Conservation (phyloP, 2,329 filamentous ascomycete species). For the Nemania bipapillata region DNA sequence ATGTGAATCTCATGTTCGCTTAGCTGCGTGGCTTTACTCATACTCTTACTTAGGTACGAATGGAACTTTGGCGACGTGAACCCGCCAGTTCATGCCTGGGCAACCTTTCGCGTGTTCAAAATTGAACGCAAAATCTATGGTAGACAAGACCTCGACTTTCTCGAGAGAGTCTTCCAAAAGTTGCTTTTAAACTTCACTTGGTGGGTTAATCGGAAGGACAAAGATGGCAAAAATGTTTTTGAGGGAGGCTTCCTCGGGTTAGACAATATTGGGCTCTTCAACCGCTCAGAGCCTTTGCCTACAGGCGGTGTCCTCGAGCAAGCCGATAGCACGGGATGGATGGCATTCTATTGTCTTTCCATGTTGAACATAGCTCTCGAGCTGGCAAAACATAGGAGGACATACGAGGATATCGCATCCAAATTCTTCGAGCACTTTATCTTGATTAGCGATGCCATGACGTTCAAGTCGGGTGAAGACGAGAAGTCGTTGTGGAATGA, state of each 20-base stretch:
- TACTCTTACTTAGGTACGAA: slow-evolving; percentile 67
- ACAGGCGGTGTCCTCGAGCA: slow-evolving; percentile 94
- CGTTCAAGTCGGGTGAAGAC: slow-evolving; percentile 76
- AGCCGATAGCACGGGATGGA: slow-evolving; percentile 97
- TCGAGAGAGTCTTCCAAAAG: slow-evolving; percentile 97
- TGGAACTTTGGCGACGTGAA: slow-evolving; percentile 99
- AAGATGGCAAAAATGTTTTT: slow-evolving; percentile 95
- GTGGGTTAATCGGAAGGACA: slow-evolving; percentile 98
- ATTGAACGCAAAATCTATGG: slow-evolving; percentile 98
- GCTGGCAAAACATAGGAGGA: slow-evolving; percentile 91
- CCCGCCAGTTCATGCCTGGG: slow-evolving; percentile 95
- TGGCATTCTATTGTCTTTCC: slow-evolving; percentile 95
- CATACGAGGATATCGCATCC: slow-evolving; percentile 95
- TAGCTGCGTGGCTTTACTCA: slow-evolving; percentile 1
- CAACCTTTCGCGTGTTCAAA: slow-evolving; percentile 95
- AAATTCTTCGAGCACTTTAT: slow-evolving; percentile 99
- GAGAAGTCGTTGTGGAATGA: slow-evolving; percentile 96
- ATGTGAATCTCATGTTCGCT: slow-evolving; percentile 52
- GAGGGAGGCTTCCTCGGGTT: slow-evolving; percentile 95
- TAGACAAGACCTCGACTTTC: slow-evolving; percentile 90
- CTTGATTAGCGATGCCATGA: slow-evolving; percentile 97
- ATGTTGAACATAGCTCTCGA: slow-evolving; percentile 98
- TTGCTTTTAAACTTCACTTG: slow-evolving; percentile 95
- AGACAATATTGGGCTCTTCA: slow-evolving; percentile 98
- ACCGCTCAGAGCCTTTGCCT: slow-evolving; percentile 91